A percentile compares a stretch with the other conserved stretches of the same genome.
Evolutionary conservation across 2,329 filamentous ascomycete species (phyloP).

Genomic region (Emericellopsis cladophorae): DNA sequence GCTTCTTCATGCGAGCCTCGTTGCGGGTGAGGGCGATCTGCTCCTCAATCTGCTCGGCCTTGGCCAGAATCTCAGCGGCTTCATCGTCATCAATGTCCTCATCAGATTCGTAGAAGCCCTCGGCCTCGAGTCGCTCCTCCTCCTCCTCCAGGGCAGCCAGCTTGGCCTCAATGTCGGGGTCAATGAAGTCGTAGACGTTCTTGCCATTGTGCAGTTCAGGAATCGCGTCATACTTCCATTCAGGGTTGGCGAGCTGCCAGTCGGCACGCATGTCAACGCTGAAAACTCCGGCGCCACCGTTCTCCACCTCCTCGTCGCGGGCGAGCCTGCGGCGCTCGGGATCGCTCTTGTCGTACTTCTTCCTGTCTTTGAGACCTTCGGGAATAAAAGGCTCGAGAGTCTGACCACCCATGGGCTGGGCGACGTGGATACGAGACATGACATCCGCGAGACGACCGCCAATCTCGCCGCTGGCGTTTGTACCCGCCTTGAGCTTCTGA

Average conservation of each 20-base stretch:
- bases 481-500: conserved; percentile 91
- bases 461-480: conserved; percentile 60
- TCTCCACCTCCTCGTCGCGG: conserved; percentile 78
- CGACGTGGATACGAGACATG: conserved; percentile 89
- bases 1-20: conserved; percentile 89
- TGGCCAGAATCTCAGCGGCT: conserved; percentile 75
- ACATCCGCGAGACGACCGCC: conserved; percentile 81
- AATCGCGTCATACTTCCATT: conserved; percentile 94
- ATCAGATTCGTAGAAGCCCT: conserved; percentile 89
- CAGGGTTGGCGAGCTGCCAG: conserved; percentile 74
- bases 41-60: conserved; percentile 85
- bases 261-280: conserved; percentile 85
- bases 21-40: conserved; percentile 89
- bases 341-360: conserved; percentile 85
- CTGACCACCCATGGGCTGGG: conserved; percentile 75
- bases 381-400: conserved; percentile 77
- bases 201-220: conserved; percentile 90
- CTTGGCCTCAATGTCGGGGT: conserved; percentile 92
- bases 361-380: conserved; percentile 64
- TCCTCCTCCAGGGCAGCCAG: conserved; percentile 86
- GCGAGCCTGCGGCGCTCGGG: conserved; percentile 73
- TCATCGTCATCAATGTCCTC: conserved; percentile 75
- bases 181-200: conserved; percentile 95
- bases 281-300: conserved; percentile 91
- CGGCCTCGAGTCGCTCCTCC: conserved; percentile 80